Evolutionary conservation across 352 stramenopile species (phyloP).

Genomic region (Pythium sp.): DNA sequence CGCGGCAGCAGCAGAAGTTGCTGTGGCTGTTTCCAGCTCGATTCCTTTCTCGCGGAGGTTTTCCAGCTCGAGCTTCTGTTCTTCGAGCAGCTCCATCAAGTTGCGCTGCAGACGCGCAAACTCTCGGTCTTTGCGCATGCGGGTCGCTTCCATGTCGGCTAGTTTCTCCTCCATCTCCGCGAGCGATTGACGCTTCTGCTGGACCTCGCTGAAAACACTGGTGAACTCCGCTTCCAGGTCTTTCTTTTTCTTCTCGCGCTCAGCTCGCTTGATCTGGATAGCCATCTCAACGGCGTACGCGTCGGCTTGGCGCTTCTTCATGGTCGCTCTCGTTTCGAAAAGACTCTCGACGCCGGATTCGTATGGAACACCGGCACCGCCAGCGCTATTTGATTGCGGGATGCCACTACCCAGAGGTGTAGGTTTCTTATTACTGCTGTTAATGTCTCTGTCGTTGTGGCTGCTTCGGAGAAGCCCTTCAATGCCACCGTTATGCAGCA

Average conservation of each 20-base stretch:
- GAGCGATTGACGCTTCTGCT: constrained; percentile 84
- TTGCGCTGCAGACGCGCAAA: constrained; percentile 91
- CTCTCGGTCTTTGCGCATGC: constrained; percentile 91
- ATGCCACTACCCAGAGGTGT: constrained; percentile 50
- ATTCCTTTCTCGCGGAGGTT: constrained; percentile 89
- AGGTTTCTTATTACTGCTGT: constrained; percentile 21
- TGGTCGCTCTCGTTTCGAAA: constrained; percentile 46
- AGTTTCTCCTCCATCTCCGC: constrained; percentile 82
- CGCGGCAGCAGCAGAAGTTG: constrained; percentile 88
- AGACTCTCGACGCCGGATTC: constrained; percentile 43
- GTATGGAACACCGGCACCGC: constrained; percentile 26
- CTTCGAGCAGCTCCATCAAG: constrained; percentile 91
- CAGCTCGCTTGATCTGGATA: constrained; percentile 90
- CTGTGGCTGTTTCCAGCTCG: constrained; percentile 89
- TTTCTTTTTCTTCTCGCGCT: constrained; percentile 90
- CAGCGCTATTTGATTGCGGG: constrained; percentile 21
- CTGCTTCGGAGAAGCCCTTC: constrained; percentile 40
- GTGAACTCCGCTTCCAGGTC: constrained; percentile 92
- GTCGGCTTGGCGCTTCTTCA: constrained; percentile 64
- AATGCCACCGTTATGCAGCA: constrained; percentile 68
- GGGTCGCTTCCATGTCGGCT: constrained; percentile 90
- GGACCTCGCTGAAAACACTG: constrained; percentile 87
- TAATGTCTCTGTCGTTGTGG: constrained; percentile 13
- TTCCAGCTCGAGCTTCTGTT: constrained; percentile 93
- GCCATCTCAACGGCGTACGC: constrained; percentile 92